phyloP scores from a whole-genome alignment of 371 early-diverging fungal genomes.

The Mortierella sp. region DNA sequence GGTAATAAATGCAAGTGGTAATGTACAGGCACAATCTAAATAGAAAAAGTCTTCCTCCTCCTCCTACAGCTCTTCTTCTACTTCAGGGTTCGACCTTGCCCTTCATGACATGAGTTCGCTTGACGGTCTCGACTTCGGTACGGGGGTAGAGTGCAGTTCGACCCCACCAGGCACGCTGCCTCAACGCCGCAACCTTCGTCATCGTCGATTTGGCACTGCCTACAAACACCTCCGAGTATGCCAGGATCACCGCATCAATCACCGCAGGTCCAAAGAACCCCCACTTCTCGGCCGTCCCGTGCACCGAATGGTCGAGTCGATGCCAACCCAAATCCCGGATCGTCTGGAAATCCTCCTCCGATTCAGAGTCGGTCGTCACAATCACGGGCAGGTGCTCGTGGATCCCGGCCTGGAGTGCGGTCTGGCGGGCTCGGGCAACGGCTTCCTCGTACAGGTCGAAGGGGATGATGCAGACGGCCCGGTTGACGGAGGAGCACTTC shows the following conservation, averaged over 20 bases:
- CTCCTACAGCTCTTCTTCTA: not conserved
- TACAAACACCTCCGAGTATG: conserved; percentile 28
- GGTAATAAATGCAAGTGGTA: not conserved
- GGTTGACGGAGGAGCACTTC: conserved; percentile 18
- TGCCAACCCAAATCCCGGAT: conserved; percentile 27
- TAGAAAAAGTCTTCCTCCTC: too few relatives aligned
- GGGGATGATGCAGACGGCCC: conserved; percentile 11
- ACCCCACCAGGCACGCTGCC: conserved; percentile 32
- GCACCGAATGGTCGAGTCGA: conserved; percentile 16
- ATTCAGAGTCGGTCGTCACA: conserved; percentile 25
- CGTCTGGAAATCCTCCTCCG: conserved; percentile 10
- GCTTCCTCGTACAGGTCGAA: conserved; percentile 14
- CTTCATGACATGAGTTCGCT: not conserved
- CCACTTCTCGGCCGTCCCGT: not conserved
- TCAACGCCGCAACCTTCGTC: conserved; percentile 16
- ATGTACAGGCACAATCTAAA: not conserved
- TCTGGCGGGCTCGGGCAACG: conserved; percentile 9
- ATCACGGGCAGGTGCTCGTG: conserved; percentile 21
- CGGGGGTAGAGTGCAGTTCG: conserved; percentile 14
- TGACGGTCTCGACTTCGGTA: not conserved
- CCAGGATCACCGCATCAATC: conserved; percentile 28
- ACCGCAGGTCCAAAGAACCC: conserved; percentile 34
- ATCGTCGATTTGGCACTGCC: conserved; percentile 30
- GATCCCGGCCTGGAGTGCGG: not conserved
- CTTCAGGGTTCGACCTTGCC: not conserved